Percentiles rank a stretch among this genome's conserved stretches.
Evolutionary conservation across 1,139 yeast species (phyloP).

Genomic region (Yamadazyma membranifaciens): DNA sequence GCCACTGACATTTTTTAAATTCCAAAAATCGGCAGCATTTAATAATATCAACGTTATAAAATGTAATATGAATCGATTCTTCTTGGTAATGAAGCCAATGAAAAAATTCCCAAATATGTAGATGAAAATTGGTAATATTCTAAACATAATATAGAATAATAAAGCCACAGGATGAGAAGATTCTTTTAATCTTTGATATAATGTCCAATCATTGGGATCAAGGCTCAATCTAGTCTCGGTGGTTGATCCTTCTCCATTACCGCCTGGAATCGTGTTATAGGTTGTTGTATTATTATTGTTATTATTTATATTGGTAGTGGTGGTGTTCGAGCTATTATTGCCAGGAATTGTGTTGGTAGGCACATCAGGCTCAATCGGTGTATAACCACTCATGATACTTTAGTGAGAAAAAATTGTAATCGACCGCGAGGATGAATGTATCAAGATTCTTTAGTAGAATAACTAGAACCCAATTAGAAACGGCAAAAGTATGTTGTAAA

Average conservation of each 20-base stretch:
- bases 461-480: slow-evolving; percentile 64
- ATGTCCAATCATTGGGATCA: slow-evolving; percentile 23
- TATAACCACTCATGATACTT: slow-evolving; percentile 18
- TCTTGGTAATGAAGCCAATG: slow-evolving; percentile 36
- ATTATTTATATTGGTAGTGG: background rate
- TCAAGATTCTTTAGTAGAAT: slow-evolving; percentile 33
- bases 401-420: background rate
- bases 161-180: slow-evolving; percentile 86
- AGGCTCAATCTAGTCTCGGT: background rate
- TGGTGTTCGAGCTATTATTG: background rate
- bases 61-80: slow-evolving; percentile 65
- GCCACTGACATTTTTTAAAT: slow-evolving; percentile 87
- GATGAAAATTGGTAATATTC: slow-evolving; percentile 61
- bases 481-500: slow-evolving; percentile 53
- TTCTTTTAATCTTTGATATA: slow-evolving; percentile 33
- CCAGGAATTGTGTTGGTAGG: background rate
- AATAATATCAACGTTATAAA: slow-evolving; percentile 76
- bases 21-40: slow-evolving; percentile 91
- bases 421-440: slow-evolving; percentile 6
- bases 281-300: background rate
- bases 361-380: slow-evolving; percentile 32
- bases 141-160: slow-evolving; percentile 58
- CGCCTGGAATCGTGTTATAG: background rate
- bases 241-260: background rate
- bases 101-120: slow-evolving; percentile 72